Conservation (phyloP, 2,329 filamentous ascomycete genomes). For the Kalaharituber pfeilii region DNA sequence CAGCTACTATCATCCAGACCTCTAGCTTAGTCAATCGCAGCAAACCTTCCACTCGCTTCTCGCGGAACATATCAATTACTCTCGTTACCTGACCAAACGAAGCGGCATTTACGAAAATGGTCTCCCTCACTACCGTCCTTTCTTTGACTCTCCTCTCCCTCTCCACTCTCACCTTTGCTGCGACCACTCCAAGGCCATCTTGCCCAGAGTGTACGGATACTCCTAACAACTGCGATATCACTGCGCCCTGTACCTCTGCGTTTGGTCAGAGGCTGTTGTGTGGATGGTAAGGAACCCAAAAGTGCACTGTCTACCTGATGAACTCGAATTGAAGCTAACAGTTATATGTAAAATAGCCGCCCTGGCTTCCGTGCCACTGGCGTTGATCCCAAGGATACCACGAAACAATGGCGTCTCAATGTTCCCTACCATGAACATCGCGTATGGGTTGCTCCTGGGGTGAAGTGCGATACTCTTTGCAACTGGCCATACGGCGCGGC, state of each 20-base stretch:
- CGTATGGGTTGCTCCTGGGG: neutral
- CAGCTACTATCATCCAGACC: no score
- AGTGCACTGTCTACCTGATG: neutral
- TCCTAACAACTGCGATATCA: conserved; percentile 1
- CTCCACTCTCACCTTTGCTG: neutral
- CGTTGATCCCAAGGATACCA: neutral
- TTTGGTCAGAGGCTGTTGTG: neutral
- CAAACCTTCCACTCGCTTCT: no score
- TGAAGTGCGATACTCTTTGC: neutral
- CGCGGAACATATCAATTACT: no score
- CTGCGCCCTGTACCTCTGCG: neutral
- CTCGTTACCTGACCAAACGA: no score
- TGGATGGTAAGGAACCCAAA: neutral
- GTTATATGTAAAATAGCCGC: neutral
- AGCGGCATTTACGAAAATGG: no score
- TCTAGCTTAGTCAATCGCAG: no score
- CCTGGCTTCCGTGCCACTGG: neutral
- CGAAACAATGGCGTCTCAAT: neutral
- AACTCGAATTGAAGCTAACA: neutral
- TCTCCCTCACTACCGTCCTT: neutral
- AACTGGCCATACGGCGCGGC: neutral
- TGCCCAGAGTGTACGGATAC: neutral
- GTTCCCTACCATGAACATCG: neutral
- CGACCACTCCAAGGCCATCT: neutral
- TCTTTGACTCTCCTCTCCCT: neutral